These are phyloP conservation scores for Sugiyamaella smithiae DNA, from an alignment of 805 yeast species.

Conservation along the genomic window DNA sequence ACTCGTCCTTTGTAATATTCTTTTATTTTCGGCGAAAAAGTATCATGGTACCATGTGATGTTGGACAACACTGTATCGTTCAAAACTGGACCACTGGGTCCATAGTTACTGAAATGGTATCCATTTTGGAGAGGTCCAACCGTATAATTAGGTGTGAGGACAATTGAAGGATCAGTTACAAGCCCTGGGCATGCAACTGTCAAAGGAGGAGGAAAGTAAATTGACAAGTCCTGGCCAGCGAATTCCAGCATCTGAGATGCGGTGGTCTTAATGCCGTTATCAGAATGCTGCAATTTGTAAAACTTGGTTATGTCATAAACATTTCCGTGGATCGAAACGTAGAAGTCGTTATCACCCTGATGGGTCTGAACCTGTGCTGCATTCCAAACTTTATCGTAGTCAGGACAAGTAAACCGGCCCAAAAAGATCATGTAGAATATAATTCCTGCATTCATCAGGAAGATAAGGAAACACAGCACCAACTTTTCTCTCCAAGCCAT, in stretches of 20 bases:
- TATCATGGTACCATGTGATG: conserved; percentile 37
- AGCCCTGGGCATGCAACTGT: conserved; percentile 39
- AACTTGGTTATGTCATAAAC: conserved; percentile 43
- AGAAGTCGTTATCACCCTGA: conserved; percentile 37
- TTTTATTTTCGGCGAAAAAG: conserved; percentile 35
- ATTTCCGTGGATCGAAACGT: conserved; percentile 39
- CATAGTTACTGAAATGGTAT: conserved; percentile 34
- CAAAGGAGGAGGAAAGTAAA: conserved; percentile 42
- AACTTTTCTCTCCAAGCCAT: conserved; percentile 45
- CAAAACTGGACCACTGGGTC: conserved; percentile 29
- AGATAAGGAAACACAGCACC: conserved; percentile 36
- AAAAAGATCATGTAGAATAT: conserved; percentile 43
- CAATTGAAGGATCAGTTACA: conserved; percentile 33
- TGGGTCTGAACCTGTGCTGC: conserved; percentile 36
- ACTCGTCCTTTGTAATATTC: conserved; percentile 37
- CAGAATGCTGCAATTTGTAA: conserved; percentile 41
- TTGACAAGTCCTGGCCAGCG: conserved; percentile 40
- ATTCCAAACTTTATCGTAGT: conserved; percentile 42
- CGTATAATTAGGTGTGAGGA: conserved; percentile 33
- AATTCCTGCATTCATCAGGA: conserved; percentile 37
- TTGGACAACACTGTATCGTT: conserved; percentile 35
- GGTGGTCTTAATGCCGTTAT: conserved; percentile 35
- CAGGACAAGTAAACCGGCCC: conserved; percentile 40
- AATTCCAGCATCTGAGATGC: conserved; percentile 34
- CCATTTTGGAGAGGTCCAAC: conserved; percentile 29